phyloP scores from a whole-genome alignment of 23 red algal genomes.

The Gracilaria domingensis region DNA sequence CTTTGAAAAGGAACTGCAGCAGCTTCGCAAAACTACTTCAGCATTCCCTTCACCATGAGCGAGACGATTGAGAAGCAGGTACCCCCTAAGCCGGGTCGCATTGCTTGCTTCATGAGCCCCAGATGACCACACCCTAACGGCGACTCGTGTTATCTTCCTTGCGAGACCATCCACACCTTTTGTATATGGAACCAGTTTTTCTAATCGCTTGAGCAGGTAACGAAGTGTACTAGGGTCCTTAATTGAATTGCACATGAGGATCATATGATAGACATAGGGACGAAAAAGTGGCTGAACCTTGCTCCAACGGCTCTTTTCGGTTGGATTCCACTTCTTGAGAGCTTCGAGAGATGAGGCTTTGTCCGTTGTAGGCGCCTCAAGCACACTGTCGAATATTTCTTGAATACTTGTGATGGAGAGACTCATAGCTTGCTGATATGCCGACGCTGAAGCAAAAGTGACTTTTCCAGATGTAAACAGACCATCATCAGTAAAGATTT shows the following conservation, averaged over 20 bases:
- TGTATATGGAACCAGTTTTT: constrained; percentile 62
- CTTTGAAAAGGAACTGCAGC: constrained; percentile 38
- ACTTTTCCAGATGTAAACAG: constrained; percentile 63
- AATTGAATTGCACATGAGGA: constrained; percentile 34
- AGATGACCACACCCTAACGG: constrained; percentile 66
- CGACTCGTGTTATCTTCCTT: constrained; percentile 39
- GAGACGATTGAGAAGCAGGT: constrained; percentile 59
- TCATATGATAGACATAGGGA: constrained; percentile 62
- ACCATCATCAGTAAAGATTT: constrained; percentile 54
- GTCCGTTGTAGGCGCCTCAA: constrained; percentile 13
- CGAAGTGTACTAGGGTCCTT: constrained; percentile 62
- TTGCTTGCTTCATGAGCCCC: constrained; percentile 40
- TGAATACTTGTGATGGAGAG: constrained; percentile 69
- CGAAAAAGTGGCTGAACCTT: constrained; percentile 60
- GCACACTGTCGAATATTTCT: constrained; percentile 58
- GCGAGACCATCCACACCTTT: constrained; percentile 32
- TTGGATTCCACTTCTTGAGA: constrained; percentile 62
- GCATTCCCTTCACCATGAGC: constrained; percentile 54
- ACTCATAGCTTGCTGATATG: constrained; percentile 71
- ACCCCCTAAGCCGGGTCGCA: constrained; percentile 64
- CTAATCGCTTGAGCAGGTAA: constrained; percentile 54
- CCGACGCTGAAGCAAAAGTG: constrained; percentile 62
- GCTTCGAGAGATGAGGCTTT: constrained; percentile 8
- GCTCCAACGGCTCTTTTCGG: constrained; percentile 49
- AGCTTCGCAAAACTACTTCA: constrained; percentile 60